These are phyloP conservation scores for Rutstroemia sydowiana DNA, from an alignment of 2,329 filamentous ascomycete genomes.

Conservation along the genomic window DNA sequence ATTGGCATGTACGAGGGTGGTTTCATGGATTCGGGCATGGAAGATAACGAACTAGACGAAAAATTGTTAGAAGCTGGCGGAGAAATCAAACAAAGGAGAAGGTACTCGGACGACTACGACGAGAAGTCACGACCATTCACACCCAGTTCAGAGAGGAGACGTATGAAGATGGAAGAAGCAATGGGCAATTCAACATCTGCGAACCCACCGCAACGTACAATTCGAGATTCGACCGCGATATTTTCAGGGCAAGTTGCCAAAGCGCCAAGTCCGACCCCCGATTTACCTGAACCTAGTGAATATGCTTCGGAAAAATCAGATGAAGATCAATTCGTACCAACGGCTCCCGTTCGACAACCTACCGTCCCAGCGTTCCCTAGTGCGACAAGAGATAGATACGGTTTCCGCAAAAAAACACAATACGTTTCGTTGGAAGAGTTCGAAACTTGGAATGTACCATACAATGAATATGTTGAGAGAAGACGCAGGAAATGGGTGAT, in stretches of 20 bases:
- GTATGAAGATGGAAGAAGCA: conserved; percentile 19
- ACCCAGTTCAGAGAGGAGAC: conserved; percentile 18
- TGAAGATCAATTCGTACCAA: conserved; percentile 12
- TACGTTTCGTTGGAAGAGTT: conserved; percentile 72
- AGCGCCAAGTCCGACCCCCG: conserved; percentile 38
- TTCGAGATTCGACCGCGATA: conserved; percentile 36
- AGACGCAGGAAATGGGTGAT: conserved; percentile 75
- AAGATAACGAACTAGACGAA: conserved; percentile 28
- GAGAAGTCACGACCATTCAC: conserved; percentile 15
- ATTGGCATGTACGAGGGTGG: conserved; percentile 64
- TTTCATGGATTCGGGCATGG: conserved; percentile 45
- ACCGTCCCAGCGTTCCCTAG: conserved; percentile 15
- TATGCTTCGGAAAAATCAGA: conserved; percentile 10
- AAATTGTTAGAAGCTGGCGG: conserved; percentile 1
- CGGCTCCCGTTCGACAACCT: conserved; percentile 10
- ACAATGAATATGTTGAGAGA: conserved; percentile 66
- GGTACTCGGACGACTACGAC: conserved; percentile 1
- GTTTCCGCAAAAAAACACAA: conserved; percentile 82
- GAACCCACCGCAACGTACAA: conserved; percentile 9
- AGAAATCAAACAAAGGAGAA: background rate
- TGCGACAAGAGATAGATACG: conserved; percentile 66
- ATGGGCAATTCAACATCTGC: conserved; percentile 17
- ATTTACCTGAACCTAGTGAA: background rate
- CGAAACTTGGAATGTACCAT: conserved; percentile 70
- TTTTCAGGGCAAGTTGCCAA: conserved; percentile 29